These are phyloP conservation scores for Hydnum rufescens DNA, from an alignment of 768 basidiomycete genomes.

Conservation along the genomic window DNA sequence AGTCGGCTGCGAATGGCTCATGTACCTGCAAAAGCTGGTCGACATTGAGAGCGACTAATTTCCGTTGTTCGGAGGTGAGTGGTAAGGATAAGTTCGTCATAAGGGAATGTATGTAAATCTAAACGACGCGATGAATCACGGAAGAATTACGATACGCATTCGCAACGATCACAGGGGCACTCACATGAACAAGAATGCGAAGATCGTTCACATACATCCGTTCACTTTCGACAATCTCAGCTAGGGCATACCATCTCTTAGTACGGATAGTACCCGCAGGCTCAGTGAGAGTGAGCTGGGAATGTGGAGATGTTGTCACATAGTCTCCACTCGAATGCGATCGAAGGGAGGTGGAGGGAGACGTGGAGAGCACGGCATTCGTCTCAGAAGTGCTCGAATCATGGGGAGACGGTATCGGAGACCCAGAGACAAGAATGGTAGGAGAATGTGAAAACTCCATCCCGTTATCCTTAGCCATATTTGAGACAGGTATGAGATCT, in stretches of 20 bases:
- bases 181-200: conserved; percentile 51
- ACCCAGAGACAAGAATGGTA: no score
- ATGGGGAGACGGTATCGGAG: no score
- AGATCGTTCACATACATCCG: conserved; percentile 63
- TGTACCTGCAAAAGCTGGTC: conserved; percentile 48
- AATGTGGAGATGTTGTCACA: no score
- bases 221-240: conserved; percentile 75
- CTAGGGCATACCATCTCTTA: conserved; percentile 62
- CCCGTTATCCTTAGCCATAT: no score
- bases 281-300: no score
- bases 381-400: no score
- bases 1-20: conserved; percentile 39
- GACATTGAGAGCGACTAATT: conserved; percentile 40
- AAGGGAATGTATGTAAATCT: conserved; percentile 20
- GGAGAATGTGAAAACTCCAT: no score
- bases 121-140: conserved; percentile 12
- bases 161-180: neutral
- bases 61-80: conserved; percentile 26
- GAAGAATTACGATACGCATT: conserved; percentile 19
- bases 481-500: no score
- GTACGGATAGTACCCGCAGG: no score
- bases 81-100: conserved; percentile 23
- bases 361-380: no score
- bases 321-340: no score
- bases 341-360: no score